Base-by-base conservation (phyloP, 306 rosid species). In the Geum urbanum region DNA sequence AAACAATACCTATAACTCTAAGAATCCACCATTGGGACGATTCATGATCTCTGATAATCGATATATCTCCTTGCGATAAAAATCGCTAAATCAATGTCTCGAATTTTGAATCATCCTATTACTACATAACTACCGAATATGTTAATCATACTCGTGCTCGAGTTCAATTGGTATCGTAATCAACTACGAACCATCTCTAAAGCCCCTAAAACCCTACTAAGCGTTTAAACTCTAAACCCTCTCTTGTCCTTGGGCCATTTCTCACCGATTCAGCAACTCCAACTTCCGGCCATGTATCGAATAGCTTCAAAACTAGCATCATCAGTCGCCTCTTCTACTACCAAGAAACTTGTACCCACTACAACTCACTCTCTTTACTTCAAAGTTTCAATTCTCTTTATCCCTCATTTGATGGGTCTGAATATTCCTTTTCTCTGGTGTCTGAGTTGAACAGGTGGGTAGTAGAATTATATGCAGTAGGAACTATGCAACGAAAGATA, bases 401-500 rank as follows among this genome's bases (percentile, higher is more conserved):
- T 27, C 19, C 9, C 56, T 61, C 22, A 39, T 16, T 16, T 19
- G 15, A 63, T 51, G 67, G 62, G 45, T 12, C 55, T 67, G 43
- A 46, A 39, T 20, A 70, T 67, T 43, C 66, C 15, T 32, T 64
- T 40, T 0, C 59, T 47, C 12, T 78, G 72, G 24, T 8, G 64
- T 52, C 3, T 77, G 32, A 52, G 35, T 44, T 72, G 63, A 37
- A 50, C 78, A 90, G 97, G 74, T 78, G 62, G 44, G 40, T 75
- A 73, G 78, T 78, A 73, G 90, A 72, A 54, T 83, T 13, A 41
- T 83, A 52, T 76, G 83, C 72, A 76, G 64, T 45, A 87, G 97
- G 83, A 86, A 68, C 67, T 94, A 86, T 84, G 97, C 75, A 76
- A 81, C 89, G 9, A 94, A 94, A 80, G 97, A 87, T 74, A 90